These are phyloP conservation scores for Metahyphopichia silvanorum DNA, from an alignment of 805 yeast species.

Conservation along the genomic window DNA sequence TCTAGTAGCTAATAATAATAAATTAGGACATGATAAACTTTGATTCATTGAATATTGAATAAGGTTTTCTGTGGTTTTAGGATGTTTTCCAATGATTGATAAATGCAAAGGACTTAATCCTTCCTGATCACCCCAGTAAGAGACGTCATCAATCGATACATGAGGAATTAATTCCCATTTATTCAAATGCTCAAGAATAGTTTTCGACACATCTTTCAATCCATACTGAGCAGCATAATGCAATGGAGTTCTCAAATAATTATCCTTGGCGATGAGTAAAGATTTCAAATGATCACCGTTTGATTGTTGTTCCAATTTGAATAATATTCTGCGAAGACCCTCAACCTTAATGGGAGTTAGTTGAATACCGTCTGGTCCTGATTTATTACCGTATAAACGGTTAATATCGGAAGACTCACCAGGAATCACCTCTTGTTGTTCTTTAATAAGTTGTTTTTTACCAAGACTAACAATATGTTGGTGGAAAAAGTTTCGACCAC, in stretches of 20 bases:
- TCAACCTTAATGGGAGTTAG: constrained; percentile 45
- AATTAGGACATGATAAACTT: constrained; percentile 49
- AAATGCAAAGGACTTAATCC: constrained; percentile 77
- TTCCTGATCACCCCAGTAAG: constrained; percentile 76
- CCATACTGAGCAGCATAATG: constrained; percentile 92
- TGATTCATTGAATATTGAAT: constrained; percentile 41
- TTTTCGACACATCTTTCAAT: constrained; percentile 55
- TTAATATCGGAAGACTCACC: constrained; percentile 27
- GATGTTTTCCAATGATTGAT: constrained; percentile 80
- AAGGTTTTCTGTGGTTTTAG: constrained; percentile 63
- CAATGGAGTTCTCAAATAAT: constrained; percentile 76
- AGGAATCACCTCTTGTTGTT: constrained; percentile 37
- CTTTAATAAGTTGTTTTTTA: constrained; percentile 45
- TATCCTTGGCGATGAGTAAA: constrained; percentile 62
- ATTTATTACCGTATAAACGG: constrained; percentile 21
- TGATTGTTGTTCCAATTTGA: constrained; percentile 32
- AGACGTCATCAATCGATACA: constrained; percentile 52
- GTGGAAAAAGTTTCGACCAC: constrained; percentile 82
- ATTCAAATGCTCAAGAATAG: constrained; percentile 53
- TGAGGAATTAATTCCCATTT: constrained; percentile 57
- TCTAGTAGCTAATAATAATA: constrained; percentile 67
- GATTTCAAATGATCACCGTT: constrained; percentile 8
- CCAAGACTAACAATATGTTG: constrained; percentile 79
- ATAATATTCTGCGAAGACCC: constrained; percentile 59
- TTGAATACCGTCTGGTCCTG: constrained; percentile 55